phyloP scores from a whole-genome alignment of 495 filamentous ascomycete genomes.

The Xylaria longipes region DNA sequence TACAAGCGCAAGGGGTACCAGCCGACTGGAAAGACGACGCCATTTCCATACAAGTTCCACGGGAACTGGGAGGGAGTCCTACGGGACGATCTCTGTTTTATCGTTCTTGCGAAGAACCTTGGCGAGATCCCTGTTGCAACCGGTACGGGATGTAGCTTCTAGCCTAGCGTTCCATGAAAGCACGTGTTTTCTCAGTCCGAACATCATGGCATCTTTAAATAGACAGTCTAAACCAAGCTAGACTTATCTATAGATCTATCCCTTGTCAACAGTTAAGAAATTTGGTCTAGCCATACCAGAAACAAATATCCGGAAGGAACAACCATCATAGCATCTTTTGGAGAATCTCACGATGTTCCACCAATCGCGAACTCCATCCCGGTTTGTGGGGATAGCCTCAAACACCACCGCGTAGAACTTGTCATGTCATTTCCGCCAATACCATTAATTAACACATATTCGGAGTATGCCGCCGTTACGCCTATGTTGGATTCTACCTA shows the following conservation, averaged over 20 bases:
- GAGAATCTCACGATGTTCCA: conserved; percentile 22
- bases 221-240: neutral
- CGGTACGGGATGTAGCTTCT: neutral
- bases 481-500: neutral
- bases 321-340: conserved; percentile 16
- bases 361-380: neutral
- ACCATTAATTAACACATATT: neutral
- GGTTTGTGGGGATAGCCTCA: conserved; percentile 6
- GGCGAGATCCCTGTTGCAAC: neutral
- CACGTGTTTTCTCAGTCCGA: neutral
- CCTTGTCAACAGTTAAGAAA: neutral
- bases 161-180: neutral
- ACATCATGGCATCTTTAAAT: neutral
- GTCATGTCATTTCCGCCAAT: conserved; percentile 23
- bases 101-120: conserved; percentile 44
- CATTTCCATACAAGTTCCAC: conserved; percentile 45
- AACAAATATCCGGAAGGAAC: neutral
- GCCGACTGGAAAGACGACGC: conserved; percentile 44
- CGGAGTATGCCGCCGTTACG: neutral
- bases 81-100: conserved; percentile 49
- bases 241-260: neutral
- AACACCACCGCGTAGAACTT: neutral
- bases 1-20: conserved; percentile 52
- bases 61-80: conserved; percentile 36
- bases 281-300: neutral